Percentiles rank a stretch among this genome's conserved stretches.
Conservation (phyloP, 345 rosid species). For the Eucalyptus sp. region DNA sequence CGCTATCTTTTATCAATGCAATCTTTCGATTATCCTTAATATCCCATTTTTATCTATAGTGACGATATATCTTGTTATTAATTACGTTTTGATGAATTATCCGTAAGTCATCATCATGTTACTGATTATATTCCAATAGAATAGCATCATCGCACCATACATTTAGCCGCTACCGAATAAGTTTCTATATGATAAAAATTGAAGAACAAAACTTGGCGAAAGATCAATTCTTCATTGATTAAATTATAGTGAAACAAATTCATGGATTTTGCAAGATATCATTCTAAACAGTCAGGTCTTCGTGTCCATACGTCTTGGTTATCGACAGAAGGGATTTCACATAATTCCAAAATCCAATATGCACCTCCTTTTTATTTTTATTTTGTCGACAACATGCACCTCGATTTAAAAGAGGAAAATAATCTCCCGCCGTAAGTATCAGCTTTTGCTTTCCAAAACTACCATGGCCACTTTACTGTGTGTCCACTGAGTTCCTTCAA, state of each 20-base stretch:
- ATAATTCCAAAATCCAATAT: too few relatives aligned
- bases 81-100: not conserved
- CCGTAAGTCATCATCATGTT: not conserved
- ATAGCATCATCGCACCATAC: not conserved
- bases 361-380: too few relatives aligned
- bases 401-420: too few relatives aligned
- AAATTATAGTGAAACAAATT: accelerated
- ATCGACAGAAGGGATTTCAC: too few relatives aligned
- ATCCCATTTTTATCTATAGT: not conserved
- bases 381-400: not conserved
- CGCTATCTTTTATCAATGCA: not conserved
- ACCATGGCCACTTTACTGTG: not conserved
- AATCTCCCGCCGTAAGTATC: not conserved
- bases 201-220: not conserved
- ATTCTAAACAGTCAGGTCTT: too few relatives aligned
- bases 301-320: too few relatives aligned
- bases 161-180: accelerated
- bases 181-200: not conserved
- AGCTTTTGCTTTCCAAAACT: not conserved
- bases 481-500: not conserved
- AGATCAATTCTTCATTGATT: accelerated
- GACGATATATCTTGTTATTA: not conserved
- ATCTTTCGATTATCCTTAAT: not conserved
- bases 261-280: too few relatives aligned
- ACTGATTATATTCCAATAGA: not conserved